Evolutionary conservation across 2,329 filamentous ascomycete genomes (phyloP).

Genomic region (Byssothecium circinans): DNA sequence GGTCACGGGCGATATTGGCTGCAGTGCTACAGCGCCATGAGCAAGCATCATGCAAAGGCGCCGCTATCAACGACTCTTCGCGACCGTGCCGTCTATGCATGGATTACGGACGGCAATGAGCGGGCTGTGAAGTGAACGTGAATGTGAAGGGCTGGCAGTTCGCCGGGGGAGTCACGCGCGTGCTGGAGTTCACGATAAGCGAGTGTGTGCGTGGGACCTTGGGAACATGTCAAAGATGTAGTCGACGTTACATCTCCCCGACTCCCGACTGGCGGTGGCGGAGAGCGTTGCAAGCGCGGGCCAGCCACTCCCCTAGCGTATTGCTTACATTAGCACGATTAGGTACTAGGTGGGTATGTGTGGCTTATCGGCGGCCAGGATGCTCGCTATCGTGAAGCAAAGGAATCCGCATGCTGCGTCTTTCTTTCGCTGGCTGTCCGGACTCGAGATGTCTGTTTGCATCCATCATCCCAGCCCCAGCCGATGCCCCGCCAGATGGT

Average conservation of each 20-base stretch:
- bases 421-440: too few relatives aligned
- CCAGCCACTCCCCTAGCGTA: slow-evolving; percentile 2
- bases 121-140: too few relatives aligned
- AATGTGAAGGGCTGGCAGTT: background rate
- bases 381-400: background rate
- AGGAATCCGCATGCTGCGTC: background rate
- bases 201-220: slow-evolving; percentile 9
- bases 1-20: too few relatives aligned
- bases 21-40: slow-evolving; percentile 30
- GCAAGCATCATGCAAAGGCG: background rate
- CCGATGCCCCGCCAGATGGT: too few relatives aligned
- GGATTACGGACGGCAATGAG: too few relatives aligned
- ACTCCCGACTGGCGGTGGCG: slow-evolving; percentile 7
- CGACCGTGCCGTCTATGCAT: too few relatives aligned
- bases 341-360: too few relatives aligned
- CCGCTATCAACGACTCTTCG: too few relatives aligned
- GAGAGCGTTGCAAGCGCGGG: slow-evolving; percentile 26
- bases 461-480: too few relatives aligned
- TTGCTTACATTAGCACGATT: too few relatives aligned
- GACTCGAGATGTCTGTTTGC: too few relatives aligned
- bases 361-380: background rate
- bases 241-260: slow-evolving; percentile 29
- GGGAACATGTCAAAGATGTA: slow-evolving; percentile 11
- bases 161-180: slow-evolving; percentile 4
- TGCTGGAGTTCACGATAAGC: slow-evolving; percentile 17